Evolutionary conservation across 2,329 filamentous ascomycete species (phyloP).

Genomic region (Colletotrichum cordylinicola): DNA sequence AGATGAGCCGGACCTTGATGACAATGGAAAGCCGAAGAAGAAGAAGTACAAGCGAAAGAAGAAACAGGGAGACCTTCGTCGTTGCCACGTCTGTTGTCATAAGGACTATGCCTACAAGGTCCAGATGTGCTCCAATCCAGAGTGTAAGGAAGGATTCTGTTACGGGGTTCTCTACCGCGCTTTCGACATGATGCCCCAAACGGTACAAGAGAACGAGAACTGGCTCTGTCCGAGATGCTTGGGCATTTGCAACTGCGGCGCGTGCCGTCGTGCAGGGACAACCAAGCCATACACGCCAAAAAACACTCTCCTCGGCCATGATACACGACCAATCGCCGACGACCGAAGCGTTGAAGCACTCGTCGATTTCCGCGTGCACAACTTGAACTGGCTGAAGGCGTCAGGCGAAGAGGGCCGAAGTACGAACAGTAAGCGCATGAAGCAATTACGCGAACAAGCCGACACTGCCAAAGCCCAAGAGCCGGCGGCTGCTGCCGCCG

Average conservation of each 20-base stretch:
- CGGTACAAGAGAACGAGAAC: conserved; percentile 77
- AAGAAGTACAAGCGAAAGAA: conserved; percentile 63
- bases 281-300: conserved; percentile 85
- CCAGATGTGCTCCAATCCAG: conserved; percentile 73
- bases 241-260: conserved; percentile 85
- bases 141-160: conserved; percentile 81
- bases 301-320: conserved; percentile 86
- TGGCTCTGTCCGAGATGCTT: conserved; percentile 92
- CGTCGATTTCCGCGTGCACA: conserved; percentile 90
- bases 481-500: conserved; percentile 27
- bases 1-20: conserved; percentile 61
- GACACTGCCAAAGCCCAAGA: conserved; percentile 62
- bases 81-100: conserved; percentile 85
- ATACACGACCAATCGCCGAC: conserved; percentile 89
- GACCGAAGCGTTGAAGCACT: conserved; percentile 88
- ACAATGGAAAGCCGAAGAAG: conserved; percentile 65
- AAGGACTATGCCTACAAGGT: conserved; percentile 86
- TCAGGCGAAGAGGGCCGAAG: conserved; percentile 63
- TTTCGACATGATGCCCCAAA: conserved; percentile 87
- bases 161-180: conserved; percentile 93
- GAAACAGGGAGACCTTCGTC: conserved; percentile 60
- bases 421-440: conserved; percentile 63
- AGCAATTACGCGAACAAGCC: conserved; percentile 59
- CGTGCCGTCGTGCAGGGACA: conserved; percentile 71
- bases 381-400: conserved; percentile 79